phyloP scores from a whole-genome alignment of 345 rosid species.

The Turnera subulata region DNA sequence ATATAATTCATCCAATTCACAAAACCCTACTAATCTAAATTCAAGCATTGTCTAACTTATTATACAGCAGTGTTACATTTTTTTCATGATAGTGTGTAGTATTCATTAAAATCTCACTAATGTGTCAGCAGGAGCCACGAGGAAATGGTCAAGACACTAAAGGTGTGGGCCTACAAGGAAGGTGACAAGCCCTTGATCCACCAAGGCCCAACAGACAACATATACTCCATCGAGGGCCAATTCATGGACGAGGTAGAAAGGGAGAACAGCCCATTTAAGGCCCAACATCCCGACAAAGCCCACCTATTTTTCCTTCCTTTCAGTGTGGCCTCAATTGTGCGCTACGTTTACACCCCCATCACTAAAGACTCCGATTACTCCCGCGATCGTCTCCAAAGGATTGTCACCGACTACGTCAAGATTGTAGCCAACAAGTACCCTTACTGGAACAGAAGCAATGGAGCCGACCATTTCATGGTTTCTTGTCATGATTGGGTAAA shows the following conservation, averaged over 20 bases:
- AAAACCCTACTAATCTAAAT: too few species aligned
- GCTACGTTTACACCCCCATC: slow-evolving; percentile 31
- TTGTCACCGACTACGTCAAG: slow-evolving; percentile 34
- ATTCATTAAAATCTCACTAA: too few species aligned
- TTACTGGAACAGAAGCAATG: slow-evolving; percentile 54
- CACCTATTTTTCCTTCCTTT: slow-evolving; percentile 44
- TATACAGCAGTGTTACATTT: too few species aligned
- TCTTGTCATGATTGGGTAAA: slow-evolving; percentile 72
- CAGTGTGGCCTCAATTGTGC: slow-evolving; percentile 27
- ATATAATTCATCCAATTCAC: too few species aligned
- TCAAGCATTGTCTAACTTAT: too few species aligned
- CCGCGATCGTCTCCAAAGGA: slow-evolving; percentile 12
- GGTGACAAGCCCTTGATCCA: slow-evolving; percentile 45
- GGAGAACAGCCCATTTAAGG: slow-evolving; percentile 9
- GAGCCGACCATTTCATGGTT: slow-evolving; percentile 58
- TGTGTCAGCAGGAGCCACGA: slow-evolving; percentile 35
- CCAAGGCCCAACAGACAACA: slow-evolving; percentile 15
- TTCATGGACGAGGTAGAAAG: slow-evolving; percentile 42
- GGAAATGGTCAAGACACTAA: slow-evolving; percentile 54
- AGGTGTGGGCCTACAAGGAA: slow-evolving; percentile 48
- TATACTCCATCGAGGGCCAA: slow-evolving; percentile 53
- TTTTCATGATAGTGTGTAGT: too few species aligned
- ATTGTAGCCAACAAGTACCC: slow-evolving; percentile 41
- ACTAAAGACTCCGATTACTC: slow-evolving; percentile 8
- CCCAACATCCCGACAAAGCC: slow-evolving; percentile 38